These are phyloP conservation scores for Stephania yunnanensis DNA, from an alignment of 164 flowering plant genomes.

Conservation along the genomic window DNA sequence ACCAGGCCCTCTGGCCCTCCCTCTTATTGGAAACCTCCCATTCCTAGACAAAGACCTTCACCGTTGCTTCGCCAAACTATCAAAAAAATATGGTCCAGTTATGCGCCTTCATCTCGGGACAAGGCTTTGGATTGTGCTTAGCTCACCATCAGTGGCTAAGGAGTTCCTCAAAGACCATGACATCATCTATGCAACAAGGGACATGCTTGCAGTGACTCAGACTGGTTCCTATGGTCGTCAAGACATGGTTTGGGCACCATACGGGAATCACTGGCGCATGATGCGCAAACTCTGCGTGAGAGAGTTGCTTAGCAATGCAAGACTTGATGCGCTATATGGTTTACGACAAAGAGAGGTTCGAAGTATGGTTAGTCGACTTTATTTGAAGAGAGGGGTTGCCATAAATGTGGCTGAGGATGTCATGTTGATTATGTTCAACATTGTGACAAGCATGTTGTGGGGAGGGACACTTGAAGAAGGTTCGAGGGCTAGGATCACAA, in stretches of 20 bases:
- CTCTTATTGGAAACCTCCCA: conserved; percentile 43
- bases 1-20: conserved; percentile 50
- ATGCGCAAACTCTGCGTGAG: conserved; percentile 39
- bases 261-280: conserved; percentile 44
- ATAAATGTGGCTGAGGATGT: conserved; percentile 40
- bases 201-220: conserved; percentile 25
- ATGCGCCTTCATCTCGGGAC: conserved; percentile 32
- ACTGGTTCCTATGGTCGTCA: conserved; percentile 29
- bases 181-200: conserved; percentile 40
- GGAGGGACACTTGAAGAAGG: conserved; percentile 37
- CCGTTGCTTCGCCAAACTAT: conserved; percentile 26
- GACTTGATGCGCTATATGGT: conserved; percentile 31
- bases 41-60: conserved; percentile 44
- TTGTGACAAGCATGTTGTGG: conserved; percentile 47
- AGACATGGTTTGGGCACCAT: conserved; percentile 36
- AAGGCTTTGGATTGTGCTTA: conserved; percentile 31
- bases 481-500: conserved; percentile 15
- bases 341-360: conserved; percentile 33
- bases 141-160: conserved; percentile 34
- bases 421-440: conserved; percentile 34
- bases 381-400: conserved; percentile 21
- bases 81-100: conserved; percentile 39
- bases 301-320: conserved; percentile 29
- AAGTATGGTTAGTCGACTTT: conserved; percentile 18
- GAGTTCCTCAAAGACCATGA: conserved; percentile 46